Evolutionary conservation across 140 eudicot genomes (phyloP), one percentile per base, ranked within the genome.

Genomic region (Oenanthe javanica): DNA sequence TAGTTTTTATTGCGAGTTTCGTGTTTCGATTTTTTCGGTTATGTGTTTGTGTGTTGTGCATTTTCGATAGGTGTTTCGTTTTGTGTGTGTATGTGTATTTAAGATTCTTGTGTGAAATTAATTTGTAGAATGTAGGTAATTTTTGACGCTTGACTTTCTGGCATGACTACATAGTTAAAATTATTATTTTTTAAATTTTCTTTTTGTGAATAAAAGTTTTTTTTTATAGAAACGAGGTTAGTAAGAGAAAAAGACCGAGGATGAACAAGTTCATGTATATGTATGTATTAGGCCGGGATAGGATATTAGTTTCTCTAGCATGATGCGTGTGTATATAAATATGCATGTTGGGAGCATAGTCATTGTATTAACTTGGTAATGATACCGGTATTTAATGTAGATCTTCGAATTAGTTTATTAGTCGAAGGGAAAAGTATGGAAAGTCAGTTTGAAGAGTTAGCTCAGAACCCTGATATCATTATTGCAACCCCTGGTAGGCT

Each of bases 391-490:
- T 82, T 77, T 51, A 13, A 18, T 83, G 81, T 88, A 89, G 99
- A 92, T 86, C 93, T 95, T 59, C 92, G 97, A 0, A 85, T 87
- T 81, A 86, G 97, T 80, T 86, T 95, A 79, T 59, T 92, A 85
- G 97, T 95, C 80, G 97, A 93, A 82, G 99, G 97, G 61, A 97
- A 92, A 82, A 90, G 97, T 70, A 95, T 91, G 97, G 93, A 92
- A 84, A 83, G 84, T 81, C 97, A 92, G 75, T 95, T 93, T 82
- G 99, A 95, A 86, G 99, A 95, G 71, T 67, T 95, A 76, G 84
- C 99, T 1, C 97, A 92, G 77, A 89, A 73, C 81, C 99, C 99
- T 7, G 99, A 95, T 81, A 84, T 87, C 78, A 90, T 95, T 15
- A 95, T 95, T 82, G 99, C 99, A 51, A 92, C 99, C 59, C 97